Base-by-base conservation (phyloP, 2,329 filamentous ascomycete species). In the Tolypocladium tropicale region DNA sequence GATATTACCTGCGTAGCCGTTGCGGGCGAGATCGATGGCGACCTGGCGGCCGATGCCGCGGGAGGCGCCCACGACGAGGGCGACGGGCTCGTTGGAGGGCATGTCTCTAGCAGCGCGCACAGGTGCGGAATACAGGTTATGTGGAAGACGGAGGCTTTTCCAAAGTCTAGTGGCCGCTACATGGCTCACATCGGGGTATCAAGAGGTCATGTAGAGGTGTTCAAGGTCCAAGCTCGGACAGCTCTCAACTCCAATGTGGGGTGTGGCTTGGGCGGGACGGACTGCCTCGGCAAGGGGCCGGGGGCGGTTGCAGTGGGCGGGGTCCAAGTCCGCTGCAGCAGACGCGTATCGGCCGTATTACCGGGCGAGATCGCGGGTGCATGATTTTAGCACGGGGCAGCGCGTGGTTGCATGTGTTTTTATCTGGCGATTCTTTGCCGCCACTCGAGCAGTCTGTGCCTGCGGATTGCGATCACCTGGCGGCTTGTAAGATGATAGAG, bases 21-120 rank as follows among this genome's bases (percentile, higher is more conserved):
- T 78, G 62, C 75, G 82, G 9, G 89, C 86, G 3, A 95, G 76
- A 66, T 90, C 87, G 63, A 95, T 79, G 56, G 90, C 89, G 41
- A 94, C 77, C 68, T 94, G 89, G 43, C 89, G 78, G 50, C 90
- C 90, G 60, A 95, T 93, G 39, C 90, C 90, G 59, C 90, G 76
- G 0, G 88, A 92, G 2, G 87, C 88, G 41, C 89, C 89, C 23
- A 92, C 78, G 5, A 93, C 76, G 23, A 92, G 76, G 23, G 86
- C 88, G 7, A 91, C 86, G 59, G 76, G 76, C 56, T 76, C 69
- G 14, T 59, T 41, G 28, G 60, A 30, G 21, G 53, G 53, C 53
- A 53, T 53, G 12, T 6, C 32, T 5, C 3, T 49, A n/a, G 25
- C 2, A 10, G n/a, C n/a, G n/a, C n/a, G n/a, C 6, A 10, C 21